phyloP scores from a whole-genome alignment of 495 filamentous ascomycete genomes.

The Mytilinidion resinicola region DNA sequence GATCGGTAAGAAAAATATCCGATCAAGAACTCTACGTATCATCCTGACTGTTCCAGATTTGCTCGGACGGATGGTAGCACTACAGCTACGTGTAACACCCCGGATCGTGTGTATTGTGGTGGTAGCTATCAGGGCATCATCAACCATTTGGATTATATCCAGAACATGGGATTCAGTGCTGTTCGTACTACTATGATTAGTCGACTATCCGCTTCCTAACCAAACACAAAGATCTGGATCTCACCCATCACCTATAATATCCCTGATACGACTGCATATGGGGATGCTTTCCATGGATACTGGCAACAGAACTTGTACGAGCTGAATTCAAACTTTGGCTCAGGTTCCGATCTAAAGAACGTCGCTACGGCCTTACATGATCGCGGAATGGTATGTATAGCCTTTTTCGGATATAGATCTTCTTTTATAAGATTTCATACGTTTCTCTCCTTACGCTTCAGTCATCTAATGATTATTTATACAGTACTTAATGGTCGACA shows the following conservation, averaged over 20 bases:
- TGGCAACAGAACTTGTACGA: constrained; percentile 64
- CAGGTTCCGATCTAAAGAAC: constrained; percentile 55
- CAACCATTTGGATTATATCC: constrained; percentile 63
- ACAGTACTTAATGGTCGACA: constrained; percentile 66
- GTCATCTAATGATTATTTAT: background rate
- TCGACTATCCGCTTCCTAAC: background rate
- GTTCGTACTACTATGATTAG: constrained; percentile 31
- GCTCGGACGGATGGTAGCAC: constrained; percentile 61
- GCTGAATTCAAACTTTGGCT: constrained; percentile 62
- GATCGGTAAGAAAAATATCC: constrained; percentile 11
- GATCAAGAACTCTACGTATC: background rate
- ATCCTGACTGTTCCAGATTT: constrained; percentile 41
- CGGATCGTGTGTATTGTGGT: constrained; percentile 58
- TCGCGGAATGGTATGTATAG: constrained; percentile 48
- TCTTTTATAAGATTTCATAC: background rate
- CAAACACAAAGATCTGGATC: constrained; percentile 58
- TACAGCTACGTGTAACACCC: constrained; percentile 47
- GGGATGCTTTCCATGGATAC: constrained; percentile 59
- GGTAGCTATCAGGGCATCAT: constrained; percentile 70
- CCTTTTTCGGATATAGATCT: background rate
- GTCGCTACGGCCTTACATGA: constrained; percentile 55
- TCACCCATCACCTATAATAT: constrained; percentile 64
- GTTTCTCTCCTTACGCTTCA: background rate
- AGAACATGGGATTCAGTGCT: constrained; percentile 74
- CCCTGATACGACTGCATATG: constrained; percentile 39